Percentiles rank a stretch among this genome's conserved stretches.
These are phyloP conservation scores for Sanghuangporus weigelae DNA, from an alignment of 1,284 basidiomycete species.

Conservation along the genomic window DNA sequence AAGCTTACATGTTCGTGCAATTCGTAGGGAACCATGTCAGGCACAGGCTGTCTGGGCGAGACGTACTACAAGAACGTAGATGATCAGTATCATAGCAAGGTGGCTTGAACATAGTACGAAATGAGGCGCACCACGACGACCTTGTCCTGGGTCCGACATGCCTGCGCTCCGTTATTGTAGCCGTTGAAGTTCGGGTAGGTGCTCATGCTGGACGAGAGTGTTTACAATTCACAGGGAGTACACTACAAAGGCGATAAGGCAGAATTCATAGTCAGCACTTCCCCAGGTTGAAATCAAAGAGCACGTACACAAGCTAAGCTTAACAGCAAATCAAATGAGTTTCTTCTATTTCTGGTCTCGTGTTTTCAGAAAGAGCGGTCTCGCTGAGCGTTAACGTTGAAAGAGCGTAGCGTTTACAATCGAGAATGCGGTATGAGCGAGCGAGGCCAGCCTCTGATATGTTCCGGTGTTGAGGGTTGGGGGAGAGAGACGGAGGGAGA, in stretches of 20 bases:
- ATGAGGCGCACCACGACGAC: conserved; percentile 11
- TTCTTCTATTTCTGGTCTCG: too few species aligned
- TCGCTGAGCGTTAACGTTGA: background rate
- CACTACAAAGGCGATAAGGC: background rate
- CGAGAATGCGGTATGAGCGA: background rate
- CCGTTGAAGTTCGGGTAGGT: conserved; percentile 13
- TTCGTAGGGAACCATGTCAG: conserved; percentile 31
- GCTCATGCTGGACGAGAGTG: background rate
- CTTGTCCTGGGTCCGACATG: conserved; percentile 7
- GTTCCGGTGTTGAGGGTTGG: background rate
- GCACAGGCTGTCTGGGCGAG: conserved; percentile 26
- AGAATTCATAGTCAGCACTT: background rate
- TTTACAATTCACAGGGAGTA: background rate
- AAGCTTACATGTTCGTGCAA: conserved; percentile 27
- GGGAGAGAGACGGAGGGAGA: background rate
- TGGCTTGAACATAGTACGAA: background rate
- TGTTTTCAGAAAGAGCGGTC: too few species aligned
- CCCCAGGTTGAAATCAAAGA: background rate
- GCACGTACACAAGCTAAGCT: background rate
- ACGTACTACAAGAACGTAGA: conserved; percentile 27
- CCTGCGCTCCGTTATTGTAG: conserved; percentile 4
- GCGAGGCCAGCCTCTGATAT: background rate
- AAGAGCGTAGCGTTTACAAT: background rate
- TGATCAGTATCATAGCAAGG: background rate
- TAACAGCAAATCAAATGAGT: too few species aligned